Conservation (phyloP, 2,329 filamentous ascomycete species). For the Colletotrichum sp. region DNA sequence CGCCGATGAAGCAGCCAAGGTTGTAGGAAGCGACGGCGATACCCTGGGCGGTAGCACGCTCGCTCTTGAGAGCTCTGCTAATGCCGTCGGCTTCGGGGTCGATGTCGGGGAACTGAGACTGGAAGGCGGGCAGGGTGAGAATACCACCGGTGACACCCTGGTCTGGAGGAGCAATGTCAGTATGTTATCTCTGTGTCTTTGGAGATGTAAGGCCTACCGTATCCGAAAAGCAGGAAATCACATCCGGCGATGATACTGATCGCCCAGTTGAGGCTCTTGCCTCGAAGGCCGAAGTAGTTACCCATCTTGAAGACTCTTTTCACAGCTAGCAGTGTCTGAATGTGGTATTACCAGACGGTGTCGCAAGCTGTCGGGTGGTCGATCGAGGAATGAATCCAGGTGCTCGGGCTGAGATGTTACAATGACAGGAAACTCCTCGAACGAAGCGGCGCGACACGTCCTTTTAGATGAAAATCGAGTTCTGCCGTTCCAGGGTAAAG, state of each 20-base stretch:
- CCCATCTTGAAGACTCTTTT: slow-evolving; percentile 18
- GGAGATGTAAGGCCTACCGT: slow-evolving; percentile 42
- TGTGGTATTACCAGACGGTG: not conserved
- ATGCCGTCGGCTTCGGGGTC: slow-evolving; percentile 28
- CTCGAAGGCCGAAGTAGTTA: slow-evolving; percentile 69
- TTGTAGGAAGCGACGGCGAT: slow-evolving; percentile 63
- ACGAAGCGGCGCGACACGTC: slow-evolving; percentile 1
- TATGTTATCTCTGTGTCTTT: not conserved
- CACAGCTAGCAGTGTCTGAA: slow-evolving; percentile 5
- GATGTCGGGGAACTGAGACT: slow-evolving; percentile 49
- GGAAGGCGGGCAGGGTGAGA: slow-evolving; percentile 70
- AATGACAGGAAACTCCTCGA: not conserved
- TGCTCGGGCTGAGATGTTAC: not conserved
- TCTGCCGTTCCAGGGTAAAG: not conserved
- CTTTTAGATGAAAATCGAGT: slow-evolving; percentile 17
- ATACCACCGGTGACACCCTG: slow-evolving; percentile 80
- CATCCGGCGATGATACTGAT: slow-evolving; percentile 75
- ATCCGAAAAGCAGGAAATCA: slow-evolving; percentile 70
- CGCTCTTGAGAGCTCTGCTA: slow-evolving; percentile 34
- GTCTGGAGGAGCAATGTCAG: slow-evolving; percentile 54
- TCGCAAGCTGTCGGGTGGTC: not conserved
- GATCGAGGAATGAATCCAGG: not conserved
- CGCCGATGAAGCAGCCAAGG: slow-evolving; percentile 62
- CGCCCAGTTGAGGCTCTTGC: slow-evolving; percentile 69
- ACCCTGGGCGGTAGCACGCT: slow-evolving; percentile 57